Evolutionary conservation across 1,284 basidiomycete species (phyloP).

Genomic region (Apiotrichum gamsii): DNA sequence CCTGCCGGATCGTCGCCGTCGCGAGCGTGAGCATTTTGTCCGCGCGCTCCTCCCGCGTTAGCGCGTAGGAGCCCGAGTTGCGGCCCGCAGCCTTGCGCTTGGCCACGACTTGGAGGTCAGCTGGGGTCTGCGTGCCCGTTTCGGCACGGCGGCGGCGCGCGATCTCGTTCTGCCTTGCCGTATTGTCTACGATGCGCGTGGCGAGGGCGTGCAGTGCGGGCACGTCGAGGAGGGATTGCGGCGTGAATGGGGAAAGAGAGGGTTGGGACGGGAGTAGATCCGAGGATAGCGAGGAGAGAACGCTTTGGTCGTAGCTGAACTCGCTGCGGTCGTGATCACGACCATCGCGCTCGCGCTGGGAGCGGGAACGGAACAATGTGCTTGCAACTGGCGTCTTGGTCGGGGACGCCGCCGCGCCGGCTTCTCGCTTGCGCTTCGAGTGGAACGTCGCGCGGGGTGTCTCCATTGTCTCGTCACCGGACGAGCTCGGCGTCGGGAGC

Average conservation of each 20-base stretch:
- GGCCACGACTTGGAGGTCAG: conserved; percentile 14
- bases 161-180: conserved; percentile 25
- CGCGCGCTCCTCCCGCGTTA: conserved; percentile 12
- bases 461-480: neutral
- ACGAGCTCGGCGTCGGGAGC: no score
- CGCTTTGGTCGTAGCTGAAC: no score
- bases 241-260: conserved; percentile 14
- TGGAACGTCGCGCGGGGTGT: conserved; percentile 1
- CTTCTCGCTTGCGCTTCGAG: neutral
- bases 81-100: conserved; percentile 3
- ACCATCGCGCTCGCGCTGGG: neutral
- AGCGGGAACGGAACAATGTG: neutral
- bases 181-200: conserved; percentile 23
- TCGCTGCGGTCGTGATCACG: no score
- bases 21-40: conserved; percentile 22
- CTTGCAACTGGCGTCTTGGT: neutral
- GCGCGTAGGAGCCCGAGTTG: conserved; percentile 2
- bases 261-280: no score
- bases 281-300: no score
- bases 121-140: conserved; percentile 16
- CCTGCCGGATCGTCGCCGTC: conserved; percentile 23
- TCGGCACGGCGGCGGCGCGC: conserved; percentile 23
- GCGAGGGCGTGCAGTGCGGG: conserved; percentile 23
- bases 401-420: neutral
- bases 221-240: conserved; percentile 17